Evolutionary conservation across 805 yeast genomes (phyloP), one percentile per base, ranked within the genome.

Genomic region (Cyberlindnera euphorbiiphila): DNA sequence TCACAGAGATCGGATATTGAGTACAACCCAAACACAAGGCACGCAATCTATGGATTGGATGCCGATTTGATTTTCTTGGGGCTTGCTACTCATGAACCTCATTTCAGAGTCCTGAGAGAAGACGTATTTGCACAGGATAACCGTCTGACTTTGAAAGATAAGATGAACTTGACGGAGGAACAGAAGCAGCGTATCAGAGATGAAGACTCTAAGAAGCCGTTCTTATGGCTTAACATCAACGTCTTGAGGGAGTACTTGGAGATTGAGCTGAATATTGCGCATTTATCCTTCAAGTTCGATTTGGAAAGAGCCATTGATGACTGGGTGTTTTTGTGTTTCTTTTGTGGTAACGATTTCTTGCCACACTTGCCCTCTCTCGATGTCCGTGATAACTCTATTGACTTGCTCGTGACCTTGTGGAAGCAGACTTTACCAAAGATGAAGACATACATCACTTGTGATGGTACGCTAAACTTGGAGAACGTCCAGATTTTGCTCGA

Each of bases 251-350:
- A 93, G 56, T 93, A 93, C 54, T 68, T 93, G 39, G 85, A 80
- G 37, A 76, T 84, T 11, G 99, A 93, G 61, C 69, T 93, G 33
- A 69, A 68, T 39, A 76, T 84, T 20, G 85, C 88, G 4, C 71
- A 80, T 26, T 56, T 82, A 14, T 74, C 86, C 2, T 81, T 85
- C 54, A 72, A 77, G 15, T 88, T 82, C 62, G 97, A 93, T 57
- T 61, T 89, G 37, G 99, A 93, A 64, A 71, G 98, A 42, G 97
- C 98, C 2, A 81, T 93, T 44, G 99, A 93, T 58, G 99, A 93
- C 63, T 93, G 98, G 98, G 87, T 93, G 12, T 93, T 93, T 50
- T 83, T 93, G 89, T 91, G 98, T 72, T 93, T 93, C 68, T 93
- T 93, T 57, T 94, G 91, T 47, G 99, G 99, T 62, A 93, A 93